Evolutionary conservation across 345 rosid species (phyloP).

Genomic region (Pelargonium nanum): DNA sequence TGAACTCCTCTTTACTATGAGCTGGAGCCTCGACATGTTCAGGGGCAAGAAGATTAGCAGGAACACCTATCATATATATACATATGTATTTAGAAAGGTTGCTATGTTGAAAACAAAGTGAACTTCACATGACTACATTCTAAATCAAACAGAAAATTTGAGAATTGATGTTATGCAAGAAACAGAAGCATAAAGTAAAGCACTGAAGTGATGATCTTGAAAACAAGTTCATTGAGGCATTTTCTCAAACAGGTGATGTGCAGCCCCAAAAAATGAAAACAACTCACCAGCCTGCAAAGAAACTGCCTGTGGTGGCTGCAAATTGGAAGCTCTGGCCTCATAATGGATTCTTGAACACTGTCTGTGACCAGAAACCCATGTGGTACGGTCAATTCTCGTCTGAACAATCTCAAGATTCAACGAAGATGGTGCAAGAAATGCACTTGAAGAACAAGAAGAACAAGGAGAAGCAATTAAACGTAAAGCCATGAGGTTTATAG

Average conservation of each 20-base stretch:
- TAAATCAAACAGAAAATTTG: too few relatives aligned
- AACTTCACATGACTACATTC: too few relatives aligned
- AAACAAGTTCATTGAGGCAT: neutral
- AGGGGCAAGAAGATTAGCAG: conserved; percentile 4
- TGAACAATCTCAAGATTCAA: conserved; percentile 6
- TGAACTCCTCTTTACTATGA: conserved; percentile 2
- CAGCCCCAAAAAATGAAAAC: neutral
- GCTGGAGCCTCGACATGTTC: conserved; percentile 9
- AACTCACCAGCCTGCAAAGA: conserved; percentile 22
- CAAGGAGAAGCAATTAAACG: conserved; percentile 9
- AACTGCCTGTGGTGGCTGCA: conserved; percentile 7
- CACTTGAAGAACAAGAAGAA: conserved; percentile 9
- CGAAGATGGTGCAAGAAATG: conserved; percentile 1
- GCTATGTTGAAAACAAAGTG: too few relatives aligned
- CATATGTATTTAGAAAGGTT: neutral
- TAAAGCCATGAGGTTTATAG: conserved; percentile 17
- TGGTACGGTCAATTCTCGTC: neutral
- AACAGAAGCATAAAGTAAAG: neutral
- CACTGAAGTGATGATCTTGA: neutral
- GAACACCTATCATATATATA: conserved; percentile 3
- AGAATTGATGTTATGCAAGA: neutral
- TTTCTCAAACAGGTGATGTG: neutral
- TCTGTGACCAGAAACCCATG: neutral
- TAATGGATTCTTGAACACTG: conserved; percentile 5
- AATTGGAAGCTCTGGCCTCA: conserved; percentile 18